These are phyloP conservation scores for Ustilago hordei DNA, from an alignment of 1,284 basidiomycete genomes.

Conservation along the genomic window DNA sequence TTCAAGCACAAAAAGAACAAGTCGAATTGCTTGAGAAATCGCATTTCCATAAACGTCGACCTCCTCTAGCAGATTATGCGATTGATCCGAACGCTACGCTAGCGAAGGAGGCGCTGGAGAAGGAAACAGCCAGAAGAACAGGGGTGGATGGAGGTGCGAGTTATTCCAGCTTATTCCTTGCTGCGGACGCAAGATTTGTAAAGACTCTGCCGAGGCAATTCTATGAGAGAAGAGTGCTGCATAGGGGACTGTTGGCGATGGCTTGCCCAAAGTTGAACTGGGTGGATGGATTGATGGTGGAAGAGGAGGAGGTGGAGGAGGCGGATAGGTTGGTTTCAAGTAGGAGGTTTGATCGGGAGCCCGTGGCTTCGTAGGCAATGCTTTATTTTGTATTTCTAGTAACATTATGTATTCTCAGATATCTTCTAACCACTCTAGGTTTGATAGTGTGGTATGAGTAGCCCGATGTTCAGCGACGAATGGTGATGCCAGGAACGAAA, in stretches of 20 bases:
- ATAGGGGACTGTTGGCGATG: constrained; percentile 66
- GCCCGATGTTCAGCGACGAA: not conserved
- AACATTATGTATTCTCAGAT: not conserved
- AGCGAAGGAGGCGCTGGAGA: constrained; percentile 24
- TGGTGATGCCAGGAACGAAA: not conserved
- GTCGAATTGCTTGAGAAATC: constrained; percentile 59
- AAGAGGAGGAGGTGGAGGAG: constrained; percentile 54
- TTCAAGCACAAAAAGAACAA: constrained; percentile 31
- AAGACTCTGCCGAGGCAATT: constrained; percentile 57
- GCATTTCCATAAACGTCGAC: constrained; percentile 63
- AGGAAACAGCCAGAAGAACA: constrained; percentile 20
- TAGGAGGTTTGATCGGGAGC: constrained; percentile 25
- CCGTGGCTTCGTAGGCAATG: not conserved
- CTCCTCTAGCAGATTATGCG: constrained; percentile 34
- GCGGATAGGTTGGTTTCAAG: constrained; percentile 56
- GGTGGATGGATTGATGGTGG: constrained; percentile 63
- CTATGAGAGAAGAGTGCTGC: constrained; percentile 52
- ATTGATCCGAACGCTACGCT: constrained; percentile 33
- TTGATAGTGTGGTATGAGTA: not conserved
- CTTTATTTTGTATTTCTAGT: not conserved
- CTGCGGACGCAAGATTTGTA: constrained; percentile 59
- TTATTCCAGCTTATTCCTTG: constrained; percentile 46
- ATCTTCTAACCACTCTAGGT: not conserved
- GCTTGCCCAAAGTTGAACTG: constrained; percentile 61
- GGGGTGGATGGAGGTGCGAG: constrained; percentile 8